A percentile compares a stretch with the other conserved stretches of the same genome.
Conservation (phyloP, 768 basidiomycete genomes). For the Psilocybe cyanescens region DNA sequence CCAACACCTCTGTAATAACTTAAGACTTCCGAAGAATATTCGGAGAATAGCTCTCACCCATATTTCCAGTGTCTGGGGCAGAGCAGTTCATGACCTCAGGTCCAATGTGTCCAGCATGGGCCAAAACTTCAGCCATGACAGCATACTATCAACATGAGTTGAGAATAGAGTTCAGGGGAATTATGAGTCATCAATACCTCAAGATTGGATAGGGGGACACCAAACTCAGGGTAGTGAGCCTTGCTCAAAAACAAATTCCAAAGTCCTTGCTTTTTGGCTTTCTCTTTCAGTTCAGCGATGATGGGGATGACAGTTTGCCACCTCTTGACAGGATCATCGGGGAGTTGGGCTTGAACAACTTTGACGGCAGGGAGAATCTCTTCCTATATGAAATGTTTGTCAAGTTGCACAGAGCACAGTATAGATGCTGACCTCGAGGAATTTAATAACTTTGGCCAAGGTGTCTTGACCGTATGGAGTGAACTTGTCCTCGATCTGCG, state of each 20-base stretch:
- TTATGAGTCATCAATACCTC: constrained; percentile 58
- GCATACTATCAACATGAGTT: constrained; percentile 65
- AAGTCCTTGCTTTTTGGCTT: constrained; percentile 86
- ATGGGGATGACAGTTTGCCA: constrained; percentile 88
- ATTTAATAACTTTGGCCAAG: constrained; percentile 79
- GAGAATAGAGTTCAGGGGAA: background rate
- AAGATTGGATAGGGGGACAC: constrained; percentile 89
- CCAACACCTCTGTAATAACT: constrained; percentile 81
- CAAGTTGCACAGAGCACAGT: background rate
- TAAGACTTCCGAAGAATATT: background rate
- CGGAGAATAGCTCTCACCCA: constrained; percentile 63
- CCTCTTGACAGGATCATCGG: constrained; percentile 68
- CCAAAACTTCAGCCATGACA: constrained; percentile 96
- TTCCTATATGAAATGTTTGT: constrained; percentile 51
- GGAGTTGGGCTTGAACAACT: constrained; percentile 82
- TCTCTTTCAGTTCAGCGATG: constrained; percentile 82
- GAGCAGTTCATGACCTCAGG: constrained; percentile 93
- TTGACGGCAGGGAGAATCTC: constrained; percentile 84
- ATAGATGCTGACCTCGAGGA: constrained; percentile 68
- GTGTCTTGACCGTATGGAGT: constrained; percentile 88
- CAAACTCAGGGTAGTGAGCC: constrained; percentile 87
- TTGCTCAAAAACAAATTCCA: constrained; percentile 99
- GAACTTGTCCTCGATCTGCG: constrained; percentile 89
- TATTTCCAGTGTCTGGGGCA: constrained; percentile 97
- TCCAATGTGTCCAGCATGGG: constrained; percentile 79